Base-by-base conservation (phyloP, 345 rosid genomes). In the Camelina hispida region DNA sequence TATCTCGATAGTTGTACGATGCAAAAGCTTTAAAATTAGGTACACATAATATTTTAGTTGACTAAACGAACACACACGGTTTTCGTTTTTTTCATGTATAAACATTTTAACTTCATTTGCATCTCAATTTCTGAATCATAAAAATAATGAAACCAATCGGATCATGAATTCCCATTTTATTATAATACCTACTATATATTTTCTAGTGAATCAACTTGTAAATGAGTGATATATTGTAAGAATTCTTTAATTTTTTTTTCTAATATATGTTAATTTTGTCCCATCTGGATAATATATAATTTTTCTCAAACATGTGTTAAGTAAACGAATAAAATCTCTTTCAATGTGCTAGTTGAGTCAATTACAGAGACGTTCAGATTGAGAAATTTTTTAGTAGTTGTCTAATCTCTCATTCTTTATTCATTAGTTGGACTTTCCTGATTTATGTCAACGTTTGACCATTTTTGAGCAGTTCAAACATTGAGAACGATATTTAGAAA, bases 401-500 rank as follows among this genome's bases (percentile, higher is more conserved):
- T 28, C n/a, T 15, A 42, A 40, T 72, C 59, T 59, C 2, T 22
- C 30, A 28, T 38, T 38, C 40, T 28, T 46, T 11, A n/a, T 43
- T 65, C 48, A 56, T 20, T 58, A 23, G 11, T 17, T 61, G 20
- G 28, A 0, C 9, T 61, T 62, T 22, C 38, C 63, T 61, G 44
- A 52, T 61, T 51, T 68, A 14, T 37, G 14, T n/a, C 7, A 23
- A 23, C 12, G 47, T 72, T 28, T 78, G 63, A 51, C 65, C 22
- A 16, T 34, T 28, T 62, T 65, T 69, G 28, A 20, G 60, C 85
- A 91, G 97, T 86, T 59, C 35, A 83, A 79, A 74, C 79, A 40
- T 84, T 91, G 17, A 64, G 66, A 69, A 81, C 85, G 15, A 82
- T 91, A 10, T 70, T 87, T 30, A 22, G 7, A 7, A 85, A 85